These are phyloP conservation scores for Grosmannia clavigera DNA, from an alignment of 2,329 filamentous ascomycete genomes.

Conservation along the genomic window DNA sequence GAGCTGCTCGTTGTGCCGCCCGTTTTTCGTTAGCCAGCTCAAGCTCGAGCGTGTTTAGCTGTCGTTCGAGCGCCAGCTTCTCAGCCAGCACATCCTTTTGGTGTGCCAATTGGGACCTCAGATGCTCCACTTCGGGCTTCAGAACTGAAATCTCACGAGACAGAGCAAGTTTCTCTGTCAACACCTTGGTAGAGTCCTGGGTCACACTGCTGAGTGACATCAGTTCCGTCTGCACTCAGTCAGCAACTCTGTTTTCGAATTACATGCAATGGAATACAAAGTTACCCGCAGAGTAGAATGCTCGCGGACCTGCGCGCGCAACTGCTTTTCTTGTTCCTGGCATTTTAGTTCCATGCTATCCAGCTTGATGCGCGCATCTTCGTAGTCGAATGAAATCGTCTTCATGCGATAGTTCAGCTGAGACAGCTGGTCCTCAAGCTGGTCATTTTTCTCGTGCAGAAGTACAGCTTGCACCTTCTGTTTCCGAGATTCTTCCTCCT, in stretches of 20 bases:
- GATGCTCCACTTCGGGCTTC: conserved; percentile 43
- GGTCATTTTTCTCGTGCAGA: conserved; percentile 62
- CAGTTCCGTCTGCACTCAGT: conserved; percentile 49
- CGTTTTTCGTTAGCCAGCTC: conserved; percentile 74
- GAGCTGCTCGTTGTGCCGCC: conserved; percentile 44
- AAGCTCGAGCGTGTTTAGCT: conserved; percentile 63
- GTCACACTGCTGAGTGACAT: conserved; percentile 53
- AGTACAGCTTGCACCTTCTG: conserved; percentile 57
- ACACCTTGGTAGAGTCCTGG: conserved; percentile 56
- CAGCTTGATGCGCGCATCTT: conserved; percentile 29
- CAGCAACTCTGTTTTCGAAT: neutral
- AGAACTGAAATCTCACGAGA: conserved; percentile 38
- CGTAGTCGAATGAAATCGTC: conserved; percentile 25
- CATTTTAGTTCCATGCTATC: conserved; percentile 28
- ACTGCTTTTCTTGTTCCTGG: conserved; percentile 31
- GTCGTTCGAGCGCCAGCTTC: conserved; percentile 67
- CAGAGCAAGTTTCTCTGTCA: conserved; percentile 46
- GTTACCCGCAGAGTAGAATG: conserved; percentile 35
- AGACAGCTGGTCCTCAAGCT: conserved; percentile 50
- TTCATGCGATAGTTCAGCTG: conserved; percentile 49
- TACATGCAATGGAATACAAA: too few relatives aligned
- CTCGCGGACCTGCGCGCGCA: conserved; percentile 36
- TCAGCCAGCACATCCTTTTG: conserved; percentile 63
- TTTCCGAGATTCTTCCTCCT: conserved; percentile 63
- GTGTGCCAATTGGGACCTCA: conserved; percentile 39